Evolutionary conservation across 306 rosid species (phyloP).

Genomic region (Cotoneaster glaucophyllus): DNA sequence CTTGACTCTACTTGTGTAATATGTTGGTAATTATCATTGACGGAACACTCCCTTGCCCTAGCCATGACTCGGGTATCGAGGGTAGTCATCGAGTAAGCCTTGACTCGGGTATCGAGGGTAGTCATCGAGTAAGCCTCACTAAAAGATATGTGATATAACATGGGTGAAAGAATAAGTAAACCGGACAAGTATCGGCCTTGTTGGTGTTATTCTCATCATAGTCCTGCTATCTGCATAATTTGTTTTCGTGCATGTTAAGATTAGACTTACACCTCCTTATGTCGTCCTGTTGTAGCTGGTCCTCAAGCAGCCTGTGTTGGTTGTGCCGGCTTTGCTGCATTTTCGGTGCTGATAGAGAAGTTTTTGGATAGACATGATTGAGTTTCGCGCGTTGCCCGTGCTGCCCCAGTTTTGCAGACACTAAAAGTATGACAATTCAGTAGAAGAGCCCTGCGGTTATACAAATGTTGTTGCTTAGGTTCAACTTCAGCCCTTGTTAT

Average conservation of each 20-base stretch:
- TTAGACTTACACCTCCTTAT: slow-evolving; percentile 12
- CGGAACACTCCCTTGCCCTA: neutral
- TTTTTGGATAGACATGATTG: slow-evolving; percentile 73
- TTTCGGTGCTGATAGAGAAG: slow-evolving; percentile 84
- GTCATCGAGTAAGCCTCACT: neutral
- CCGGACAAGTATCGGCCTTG: neutral
- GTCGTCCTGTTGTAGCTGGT: slow-evolving; percentile 55
- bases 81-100: too few species aligned
- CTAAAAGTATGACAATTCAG: neutral
- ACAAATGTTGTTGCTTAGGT: neutral
- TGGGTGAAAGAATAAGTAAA: neutral
- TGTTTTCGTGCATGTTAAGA: neutral
- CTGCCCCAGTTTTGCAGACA: slow-evolving; percentile 20
- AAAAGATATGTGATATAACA: neutral
- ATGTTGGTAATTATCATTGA: neutral
- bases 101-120: too few species aligned
- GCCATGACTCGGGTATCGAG: neutral
- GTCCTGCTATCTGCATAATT: neutral
- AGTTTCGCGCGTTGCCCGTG: neutral
- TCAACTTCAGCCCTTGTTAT: neutral
- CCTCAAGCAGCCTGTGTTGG: slow-evolving; percentile 90
- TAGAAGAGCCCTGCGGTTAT: slow-evolving; percentile 1
- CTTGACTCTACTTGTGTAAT: too few species aligned
- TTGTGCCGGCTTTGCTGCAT: slow-evolving; percentile 91
- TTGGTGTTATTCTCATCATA: neutral